Evolutionary conservation across 192 early-diverging fungal species (phyloP), one percentile per base, ranked within the genome.

Genomic region (Umbelopsis sp.): DNA sequence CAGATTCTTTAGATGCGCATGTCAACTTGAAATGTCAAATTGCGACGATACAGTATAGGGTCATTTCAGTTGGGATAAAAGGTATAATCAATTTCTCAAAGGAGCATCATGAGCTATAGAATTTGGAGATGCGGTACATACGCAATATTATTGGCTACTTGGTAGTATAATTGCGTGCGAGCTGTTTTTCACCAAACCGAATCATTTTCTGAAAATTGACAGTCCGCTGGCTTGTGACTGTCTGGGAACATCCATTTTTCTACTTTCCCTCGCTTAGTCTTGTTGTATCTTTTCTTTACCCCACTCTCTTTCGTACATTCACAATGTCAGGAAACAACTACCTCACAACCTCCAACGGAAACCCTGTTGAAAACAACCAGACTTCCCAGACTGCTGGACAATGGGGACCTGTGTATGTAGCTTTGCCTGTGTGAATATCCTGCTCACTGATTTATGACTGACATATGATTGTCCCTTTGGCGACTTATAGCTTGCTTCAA

Each of bases 351-450:
- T 80, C 78, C 47, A 75, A 80, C 66, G 91, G 91, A 68, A 87
- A 88, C 80, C 91, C 91, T 17, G 90, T 92, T 38, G 89, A 89
- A 68, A 87, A 91, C 78, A 90, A 92, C 83, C 90, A 90, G 78
- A 90, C 90, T 47, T 87, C 89, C 22, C 66, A 85, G 72, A 90
- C 91, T 21, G 90, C 91, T 44, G 91, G 91, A 43, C 75, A 77
- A 56, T 81, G 77, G 68, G 91, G 91, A 0, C 91, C 91, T 20
- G 77, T 91, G 54, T 74, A 74, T 53, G 73, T 73, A 25, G 2
- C 8, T n/a, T 22, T 69, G 21, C 49, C 17, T 29, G 7, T n/a
- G n/a, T n/a, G n/a, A n/a, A 32, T 17, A 32, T 3, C 65, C 65
- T 31, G 20, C 41, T 69, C 10, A 14, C 25, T 32, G 25, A 22